Base-by-base conservation (phyloP, 352 stramenopile species). In the Pythium rhizo-oryzae region DNA sequence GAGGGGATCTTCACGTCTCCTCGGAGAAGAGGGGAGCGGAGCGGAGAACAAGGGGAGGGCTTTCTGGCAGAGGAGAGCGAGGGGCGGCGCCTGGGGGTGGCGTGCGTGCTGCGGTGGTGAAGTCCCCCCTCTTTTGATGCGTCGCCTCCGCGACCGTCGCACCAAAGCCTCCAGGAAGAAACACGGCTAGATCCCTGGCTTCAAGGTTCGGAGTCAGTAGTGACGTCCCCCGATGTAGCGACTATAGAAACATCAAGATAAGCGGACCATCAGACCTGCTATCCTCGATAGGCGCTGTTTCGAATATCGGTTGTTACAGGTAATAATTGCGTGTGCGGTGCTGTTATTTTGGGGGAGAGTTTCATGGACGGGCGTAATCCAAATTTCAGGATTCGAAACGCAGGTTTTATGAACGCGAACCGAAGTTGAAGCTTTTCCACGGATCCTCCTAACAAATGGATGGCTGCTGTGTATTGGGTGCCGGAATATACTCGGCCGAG, bases 221-320 rank as follows among this genome's bases (percentile, higher is more conserved):
- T 70, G 64, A 65, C 65, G 6, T 67, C 47, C 49, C 56, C 43
- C 65, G 25, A 11, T 4, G 33, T 12, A 71, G 41, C 21, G 57
- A 62, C 56, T 60, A 65, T 65, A 71, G 56, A 59, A 59, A n/a
- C 4, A 0, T 11, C 63, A 70, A 70, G 37, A 53, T 16, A 55
- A 55, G 2, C 24, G 18, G 19, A 4, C 16, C 0, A 8, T 19
- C 21, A 15, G 21, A 39, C 44, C 54, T 70, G 55, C 43, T 39
- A 41, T 23, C 44, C 13, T 28, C 46, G 33, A 65, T 65, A 43
- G 15, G 8, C 24, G 39, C 43, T 35, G 21, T 50, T 67, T 66
- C 37, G 18, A 58, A 59, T 39, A 66, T 66, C 23, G 59, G n/a
- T 44, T 30, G 43, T 50, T 25, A 18, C n/a, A 63, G 37, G 28